phyloP scores from a whole-genome alignment of 495 filamentous ascomycete species.

The Hypoxylon lienhwacheense region DNA sequence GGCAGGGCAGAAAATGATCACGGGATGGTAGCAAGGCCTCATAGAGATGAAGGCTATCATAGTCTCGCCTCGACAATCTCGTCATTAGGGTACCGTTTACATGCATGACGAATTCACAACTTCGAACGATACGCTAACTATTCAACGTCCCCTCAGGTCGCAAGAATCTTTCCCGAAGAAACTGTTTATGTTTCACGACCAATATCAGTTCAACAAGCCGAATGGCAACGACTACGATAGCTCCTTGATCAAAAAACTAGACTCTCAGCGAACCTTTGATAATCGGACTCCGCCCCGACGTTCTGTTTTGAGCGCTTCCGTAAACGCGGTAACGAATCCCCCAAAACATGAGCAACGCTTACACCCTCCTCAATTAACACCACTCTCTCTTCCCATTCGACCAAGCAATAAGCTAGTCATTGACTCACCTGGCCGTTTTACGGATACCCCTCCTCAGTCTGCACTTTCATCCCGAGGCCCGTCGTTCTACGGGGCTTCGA shows the following conservation, averaged over 20 bases:
- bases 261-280: conserved; percentile 60
- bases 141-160: conserved; percentile 19
- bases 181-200: conserved; percentile 48
- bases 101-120: neutral
- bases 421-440: conserved; percentile 49
- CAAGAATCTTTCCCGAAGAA: conserved; percentile 44
- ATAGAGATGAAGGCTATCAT: conserved; percentile 39
- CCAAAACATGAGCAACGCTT: conserved; percentile 55
- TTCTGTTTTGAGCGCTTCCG: conserved; percentile 55
- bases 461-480: conserved; percentile 54
- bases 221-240: conserved; percentile 76
- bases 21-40: conserved; percentile 24
- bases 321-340: conserved; percentile 40
- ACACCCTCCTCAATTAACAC: conserved; percentile 49
- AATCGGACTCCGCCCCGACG: conserved; percentile 57
- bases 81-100: conserved; percentile 28
- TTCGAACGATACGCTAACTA: conserved; percentile 19
- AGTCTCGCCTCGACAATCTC: conserved; percentile 40
- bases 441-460: conserved; percentile 51
- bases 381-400: conserved; percentile 53
- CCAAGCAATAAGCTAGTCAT: conserved; percentile 42
- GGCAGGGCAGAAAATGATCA: conserved; percentile 34
- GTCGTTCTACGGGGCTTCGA: conserved; percentile 51
- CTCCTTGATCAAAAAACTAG: conserved; percentile 74
- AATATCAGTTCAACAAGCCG: conserved; percentile 55